Conservation (phyloP, 177 flowering plant genomes). For the Vitis hybrid region DNA sequence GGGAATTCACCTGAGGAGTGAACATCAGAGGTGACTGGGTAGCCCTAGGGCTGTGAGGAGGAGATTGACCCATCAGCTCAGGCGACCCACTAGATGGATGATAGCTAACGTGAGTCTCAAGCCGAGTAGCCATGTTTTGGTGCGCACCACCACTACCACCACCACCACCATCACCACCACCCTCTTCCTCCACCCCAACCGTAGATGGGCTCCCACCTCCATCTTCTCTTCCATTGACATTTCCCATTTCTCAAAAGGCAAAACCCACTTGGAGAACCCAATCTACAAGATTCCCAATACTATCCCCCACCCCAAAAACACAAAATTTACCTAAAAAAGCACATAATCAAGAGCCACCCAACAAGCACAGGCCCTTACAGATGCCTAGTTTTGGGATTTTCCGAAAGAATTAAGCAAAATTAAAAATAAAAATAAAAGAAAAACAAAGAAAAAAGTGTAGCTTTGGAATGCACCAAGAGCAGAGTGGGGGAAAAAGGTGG, state of each 20-base stretch:
- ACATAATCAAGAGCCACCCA: neutral
- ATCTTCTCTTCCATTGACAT: conserved; percentile 61
- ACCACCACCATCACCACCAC: neutral
- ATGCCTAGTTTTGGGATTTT: neutral
- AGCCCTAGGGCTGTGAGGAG: conserved; percentile 64
- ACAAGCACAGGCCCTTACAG: conserved; percentile 1
- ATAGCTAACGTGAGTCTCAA: conserved; percentile 3
- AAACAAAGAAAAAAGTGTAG: neutral
- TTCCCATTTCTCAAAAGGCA: conserved; percentile 36
- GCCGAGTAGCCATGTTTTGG: conserved; percentile 20
- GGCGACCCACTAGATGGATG: conserved; percentile 10
- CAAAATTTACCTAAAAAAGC: no score
- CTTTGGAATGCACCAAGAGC: neutral
- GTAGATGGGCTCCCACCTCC: conserved; percentile 28
- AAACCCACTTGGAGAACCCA: neutral
- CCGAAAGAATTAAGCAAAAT: neutral
- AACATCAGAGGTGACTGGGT: conserved; percentile 62
- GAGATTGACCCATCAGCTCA: conserved; percentile 51
- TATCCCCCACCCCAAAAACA: no score
- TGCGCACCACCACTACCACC: conserved; percentile 16
- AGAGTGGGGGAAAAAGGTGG: neutral
- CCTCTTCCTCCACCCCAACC: conserved; percentile 18
- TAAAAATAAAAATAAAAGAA: neutral
- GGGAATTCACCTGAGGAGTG: conserved; percentile 55
- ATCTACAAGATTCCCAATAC: no score